Evolutionary conservation across 23 red algal species (phyloP).

Genomic region (Agarophyton chilense): DNA sequence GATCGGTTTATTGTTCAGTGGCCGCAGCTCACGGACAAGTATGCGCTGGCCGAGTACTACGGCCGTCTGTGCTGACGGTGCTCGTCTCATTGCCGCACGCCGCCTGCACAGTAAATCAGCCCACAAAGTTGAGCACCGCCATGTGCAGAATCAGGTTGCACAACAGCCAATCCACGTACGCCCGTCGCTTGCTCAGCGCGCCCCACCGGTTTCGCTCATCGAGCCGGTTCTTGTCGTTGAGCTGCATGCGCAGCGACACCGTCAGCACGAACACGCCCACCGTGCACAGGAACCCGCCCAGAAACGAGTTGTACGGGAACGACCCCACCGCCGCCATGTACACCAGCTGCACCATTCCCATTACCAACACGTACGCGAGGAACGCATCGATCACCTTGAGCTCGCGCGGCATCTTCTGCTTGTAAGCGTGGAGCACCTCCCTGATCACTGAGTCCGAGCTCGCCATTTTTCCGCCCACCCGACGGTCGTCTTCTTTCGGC

Average conservation of each 20-base stretch:
- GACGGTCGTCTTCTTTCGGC: too few species aligned
- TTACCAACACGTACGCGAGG: slow-evolving; percentile 66
- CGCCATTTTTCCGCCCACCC: too few species aligned
- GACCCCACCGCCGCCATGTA: slow-evolving; percentile 79
- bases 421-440: slow-evolving; percentile 57
- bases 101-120: too few species aligned
- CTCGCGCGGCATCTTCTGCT: not conserved
- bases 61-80: slow-evolving; percentile 48
- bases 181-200: slow-evolving; percentile 24
- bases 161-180: slow-evolving; percentile 86
- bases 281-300: slow-evolving; percentile 77
- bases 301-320: slow-evolving; percentile 97
- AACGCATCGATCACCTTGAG: slow-evolving; percentile 82
- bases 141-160: slow-evolving; percentile 90
- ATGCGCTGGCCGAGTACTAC: slow-evolving; percentile 73
- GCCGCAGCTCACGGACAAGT: slow-evolving; percentile 24
- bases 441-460: slow-evolving; percentile 5
- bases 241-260: slow-evolving; percentile 91
- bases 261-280: slow-evolving; percentile 91
- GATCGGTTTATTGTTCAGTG: slow-evolving; percentile 97
- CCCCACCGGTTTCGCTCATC: slow-evolving; percentile 65
- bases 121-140: slow-evolving; percentile 95
- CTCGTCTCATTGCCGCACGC: too few species aligned
- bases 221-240: slow-evolving; percentile 22
- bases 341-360: slow-evolving; percentile 65